Percentiles rank a stretch among this genome's conserved stretches.
Evolutionary conservation across 2,329 filamentous ascomycete species (phyloP).

Genomic region (Fusarium concolor): DNA sequence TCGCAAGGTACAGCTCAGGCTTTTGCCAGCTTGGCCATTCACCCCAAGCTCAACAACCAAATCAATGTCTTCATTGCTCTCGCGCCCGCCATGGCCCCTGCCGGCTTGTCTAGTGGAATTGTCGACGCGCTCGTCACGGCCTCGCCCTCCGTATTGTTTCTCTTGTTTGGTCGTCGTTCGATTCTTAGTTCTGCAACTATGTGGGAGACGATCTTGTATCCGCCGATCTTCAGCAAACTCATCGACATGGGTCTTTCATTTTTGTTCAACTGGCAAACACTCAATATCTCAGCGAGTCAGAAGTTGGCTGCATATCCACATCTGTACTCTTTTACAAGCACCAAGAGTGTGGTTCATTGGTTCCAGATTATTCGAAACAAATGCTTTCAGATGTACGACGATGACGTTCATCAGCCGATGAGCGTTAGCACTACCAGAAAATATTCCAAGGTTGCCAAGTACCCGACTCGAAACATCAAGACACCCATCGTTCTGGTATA

Average conservation of each 20-base stretch:
- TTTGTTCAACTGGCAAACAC: conserved; percentile 89
- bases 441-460: conserved; percentile 96
- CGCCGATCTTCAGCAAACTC: conserved; percentile 87
- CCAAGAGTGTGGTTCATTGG: conserved; percentile 98
- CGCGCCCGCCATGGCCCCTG: conserved; percentile 95
- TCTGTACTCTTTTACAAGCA: conserved; percentile 95
- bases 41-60: conserved; percentile 90
- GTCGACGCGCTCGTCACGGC: conserved; percentile 95
- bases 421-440: conserved; percentile 77
- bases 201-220: conserved; percentile 97
- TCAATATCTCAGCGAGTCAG: conserved; percentile 86
- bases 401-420: conserved; percentile 85
- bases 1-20: conserved; percentile 97
- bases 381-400: conserved; percentile 98
- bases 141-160: conserved; percentile 89
- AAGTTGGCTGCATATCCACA: conserved; percentile 97
- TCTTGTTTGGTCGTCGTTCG: conserved; percentile 90
- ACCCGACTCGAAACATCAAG: conserved; percentile 96
- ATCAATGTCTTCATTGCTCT: conserved; percentile 96
- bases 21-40: conserved; percentile 91
- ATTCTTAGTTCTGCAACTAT: conserved; percentile 94
- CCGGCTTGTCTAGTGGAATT: conserved; percentile 87
- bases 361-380: conserved; percentile 98
- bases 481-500: conserved; percentile 95
- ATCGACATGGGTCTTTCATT: conserved; percentile 86